These are phyloP conservation scores for Chlamydomonas eustigma DNA, from an alignment of 139 green algal species.

Conservation along the genomic window DNA sequence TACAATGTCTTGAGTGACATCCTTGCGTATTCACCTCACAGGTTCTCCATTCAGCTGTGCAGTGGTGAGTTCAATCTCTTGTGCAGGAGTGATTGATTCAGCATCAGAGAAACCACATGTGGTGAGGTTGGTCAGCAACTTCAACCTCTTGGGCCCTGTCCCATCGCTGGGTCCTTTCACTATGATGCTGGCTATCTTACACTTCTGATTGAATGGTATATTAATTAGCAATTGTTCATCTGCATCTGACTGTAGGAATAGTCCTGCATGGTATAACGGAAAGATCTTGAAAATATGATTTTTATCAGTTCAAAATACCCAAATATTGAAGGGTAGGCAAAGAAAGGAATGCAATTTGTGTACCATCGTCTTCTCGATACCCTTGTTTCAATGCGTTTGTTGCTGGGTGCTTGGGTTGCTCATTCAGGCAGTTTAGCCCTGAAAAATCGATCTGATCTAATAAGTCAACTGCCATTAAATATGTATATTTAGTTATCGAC, in stretches of 20 bases:
- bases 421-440: constrained; percentile 76
- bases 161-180: constrained; percentile 54
- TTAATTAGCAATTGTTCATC: constrained; percentile 75
- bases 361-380: constrained; percentile 7
- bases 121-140: constrained; percentile 67
- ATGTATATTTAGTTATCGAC: too few relatives aligned
- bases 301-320: too few relatives aligned
- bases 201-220: constrained; percentile 36
- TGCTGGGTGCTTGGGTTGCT: not conserved
- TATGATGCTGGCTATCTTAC: constrained; percentile 63
- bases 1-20: too few relatives aligned
- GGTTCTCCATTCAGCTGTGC: constrained; percentile 45
- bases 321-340: too few relatives aligned
- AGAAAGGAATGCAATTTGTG: too few relatives aligned
- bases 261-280: constrained; percentile 10
- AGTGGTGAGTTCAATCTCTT: constrained; percentile 62
- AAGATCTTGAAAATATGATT: not conserved
- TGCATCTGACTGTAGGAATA: constrained; percentile 70
- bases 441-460: constrained; percentile 71
- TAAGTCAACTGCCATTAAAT: constrained; percentile 58
- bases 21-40: constrained; percentile 36
- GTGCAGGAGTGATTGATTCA: constrained; percentile 27
- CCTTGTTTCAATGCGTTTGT: constrained; percentile 21
- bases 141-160: constrained; percentile 56
- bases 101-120: constrained; percentile 32